Percentiles rank a stretch among this genome's conserved stretches.
These are phyloP conservation scores for Aegilops tauschii DNA, from an alignment of 176 grass and related monocot species.

Conservation along the genomic window DNA sequence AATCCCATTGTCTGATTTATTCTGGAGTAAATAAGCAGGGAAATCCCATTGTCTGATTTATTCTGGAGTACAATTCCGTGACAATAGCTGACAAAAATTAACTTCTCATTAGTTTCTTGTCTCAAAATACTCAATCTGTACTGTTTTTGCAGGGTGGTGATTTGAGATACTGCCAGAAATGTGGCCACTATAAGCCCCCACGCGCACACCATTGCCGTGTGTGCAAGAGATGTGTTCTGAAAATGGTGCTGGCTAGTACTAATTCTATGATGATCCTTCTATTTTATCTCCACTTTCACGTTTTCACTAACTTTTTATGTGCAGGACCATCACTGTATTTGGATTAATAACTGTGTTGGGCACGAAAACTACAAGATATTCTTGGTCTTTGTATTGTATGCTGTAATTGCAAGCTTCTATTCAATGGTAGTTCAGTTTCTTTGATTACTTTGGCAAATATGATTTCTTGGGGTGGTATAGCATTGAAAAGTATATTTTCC, in stretches of 20 bases:
- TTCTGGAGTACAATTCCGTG: background rate
- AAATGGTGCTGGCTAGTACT: slow-evolving; percentile 59
- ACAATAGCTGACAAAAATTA: background rate
- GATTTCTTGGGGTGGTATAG: background rate
- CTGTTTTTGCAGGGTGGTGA: slow-evolving; percentile 73
- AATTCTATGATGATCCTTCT: slow-evolving; percentile 1
- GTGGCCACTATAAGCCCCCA: slow-evolving; percentile 87
- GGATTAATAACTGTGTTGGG: slow-evolving; percentile 98
- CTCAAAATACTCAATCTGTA: background rate
- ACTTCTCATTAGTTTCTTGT: background rate
- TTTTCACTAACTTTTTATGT: slow-evolving; percentile 28
- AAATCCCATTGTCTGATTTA: background rate
- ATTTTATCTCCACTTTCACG: background rate
- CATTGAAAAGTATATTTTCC: slow-evolving; percentile 24
- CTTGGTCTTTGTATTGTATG: slow-evolving; percentile 86
- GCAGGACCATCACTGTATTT: slow-evolving; percentile 96
- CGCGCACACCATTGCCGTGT: slow-evolving; percentile 87
- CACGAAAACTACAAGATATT: slow-evolving; percentile 95
- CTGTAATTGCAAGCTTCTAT: slow-evolving; percentile 78
- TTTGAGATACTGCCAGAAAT: slow-evolving; percentile 97
- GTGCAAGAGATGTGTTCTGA: slow-evolving; percentile 98
- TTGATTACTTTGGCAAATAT: slow-evolving; percentile 12
- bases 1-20: background rate
- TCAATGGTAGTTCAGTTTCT: slow-evolving; percentile 53
- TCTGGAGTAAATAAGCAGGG: background rate